phyloP scores from a whole-genome alignment of 2,329 filamentous ascomycete species.

The Rhinocladiella similis region DNA sequence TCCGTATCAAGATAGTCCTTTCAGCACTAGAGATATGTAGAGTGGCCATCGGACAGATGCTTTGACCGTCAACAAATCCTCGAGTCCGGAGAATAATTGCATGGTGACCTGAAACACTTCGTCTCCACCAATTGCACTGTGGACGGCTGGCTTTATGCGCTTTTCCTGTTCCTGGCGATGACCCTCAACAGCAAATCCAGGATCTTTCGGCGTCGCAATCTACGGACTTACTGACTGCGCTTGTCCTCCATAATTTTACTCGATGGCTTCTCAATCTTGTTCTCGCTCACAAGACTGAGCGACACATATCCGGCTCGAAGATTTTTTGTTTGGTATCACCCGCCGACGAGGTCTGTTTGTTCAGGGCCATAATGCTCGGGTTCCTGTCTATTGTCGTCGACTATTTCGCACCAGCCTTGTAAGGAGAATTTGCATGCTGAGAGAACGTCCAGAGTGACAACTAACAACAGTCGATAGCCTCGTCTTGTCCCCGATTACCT shows the following conservation, averaged over 20 bases:
- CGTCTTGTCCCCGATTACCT: conserved; percentile 63
- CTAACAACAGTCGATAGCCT: conserved; percentile 43
- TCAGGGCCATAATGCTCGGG: conserved; percentile 10
- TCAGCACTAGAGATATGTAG: too few species aligned
- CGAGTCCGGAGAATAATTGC: too few species aligned
- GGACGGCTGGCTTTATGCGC: background rate
- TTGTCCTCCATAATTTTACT: background rate
- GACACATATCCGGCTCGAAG: background rate
- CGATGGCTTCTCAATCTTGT: background rate
- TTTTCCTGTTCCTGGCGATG: background rate
- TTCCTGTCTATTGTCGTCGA: conserved; percentile 36
- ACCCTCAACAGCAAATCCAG: background rate
- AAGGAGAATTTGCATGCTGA: conserved; percentile 25
- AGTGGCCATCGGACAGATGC: too few species aligned
- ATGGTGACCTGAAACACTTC: too few species aligned
- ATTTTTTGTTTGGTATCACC: too few species aligned
- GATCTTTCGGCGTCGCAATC: conserved; percentile 2
- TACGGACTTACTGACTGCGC: conserved; percentile 5
- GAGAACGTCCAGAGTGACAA: background rate
- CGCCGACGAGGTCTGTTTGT: too few species aligned
- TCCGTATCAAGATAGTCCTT: too few species aligned
- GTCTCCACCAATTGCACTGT: background rate
- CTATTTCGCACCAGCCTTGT: conserved; percentile 53
- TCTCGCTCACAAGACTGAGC: background rate
- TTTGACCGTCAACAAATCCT: too few species aligned